A percentile compares a stretch with the other conserved stretches of the same genome.
These are phyloP conservation scores for Poteriospumella lacustris DNA, from an alignment of 108 stramenopile species.

Conservation along the genomic window DNA sequence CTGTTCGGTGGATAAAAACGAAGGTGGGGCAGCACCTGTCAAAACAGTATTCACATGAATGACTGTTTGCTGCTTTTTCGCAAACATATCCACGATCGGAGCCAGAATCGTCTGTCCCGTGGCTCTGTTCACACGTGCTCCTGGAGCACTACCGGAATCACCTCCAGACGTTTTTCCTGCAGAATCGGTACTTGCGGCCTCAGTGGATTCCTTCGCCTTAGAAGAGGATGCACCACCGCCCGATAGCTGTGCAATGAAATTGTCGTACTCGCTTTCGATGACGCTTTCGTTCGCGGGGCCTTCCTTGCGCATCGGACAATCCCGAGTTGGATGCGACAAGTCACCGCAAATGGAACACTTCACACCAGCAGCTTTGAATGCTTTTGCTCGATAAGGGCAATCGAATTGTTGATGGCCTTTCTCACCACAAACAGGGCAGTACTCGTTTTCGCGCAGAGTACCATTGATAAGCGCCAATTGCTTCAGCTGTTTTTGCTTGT, in stretches of 20 bases:
- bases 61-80: slow-evolving; percentile 24
- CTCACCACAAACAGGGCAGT: slow-evolving; percentile 91
- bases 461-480: slow-evolving; percentile 86
- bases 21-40: slow-evolving; percentile 16
- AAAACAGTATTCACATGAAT: slow-evolving; percentile 26
- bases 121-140: background rate
- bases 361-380: slow-evolving; percentile 45
- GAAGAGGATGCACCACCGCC: background rate
- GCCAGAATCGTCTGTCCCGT: background rate
- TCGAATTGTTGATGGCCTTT: slow-evolving; percentile 93
- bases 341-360: slow-evolving; percentile 98
- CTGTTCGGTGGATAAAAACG: background rate
- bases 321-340: slow-evolving; percentile 88
- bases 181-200: background rate
- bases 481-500: slow-evolving; percentile 70
- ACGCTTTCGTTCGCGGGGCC: slow-evolving; percentile 6
- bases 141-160: background rate
- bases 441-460: slow-evolving; percentile 92
- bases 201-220: background rate
- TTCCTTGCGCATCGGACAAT: slow-evolving; percentile 67
- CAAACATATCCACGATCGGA: background rate
- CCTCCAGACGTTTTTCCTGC: background rate
- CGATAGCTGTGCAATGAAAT: slow-evolving; percentile 17
- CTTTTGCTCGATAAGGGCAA: slow-evolving; percentile 61
- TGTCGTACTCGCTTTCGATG: slow-evolving; percentile 1